Evolutionary conservation across 1,284 basidiomycete species (phyloP).

Genomic region (Ceratobasidium theobromae): DNA sequence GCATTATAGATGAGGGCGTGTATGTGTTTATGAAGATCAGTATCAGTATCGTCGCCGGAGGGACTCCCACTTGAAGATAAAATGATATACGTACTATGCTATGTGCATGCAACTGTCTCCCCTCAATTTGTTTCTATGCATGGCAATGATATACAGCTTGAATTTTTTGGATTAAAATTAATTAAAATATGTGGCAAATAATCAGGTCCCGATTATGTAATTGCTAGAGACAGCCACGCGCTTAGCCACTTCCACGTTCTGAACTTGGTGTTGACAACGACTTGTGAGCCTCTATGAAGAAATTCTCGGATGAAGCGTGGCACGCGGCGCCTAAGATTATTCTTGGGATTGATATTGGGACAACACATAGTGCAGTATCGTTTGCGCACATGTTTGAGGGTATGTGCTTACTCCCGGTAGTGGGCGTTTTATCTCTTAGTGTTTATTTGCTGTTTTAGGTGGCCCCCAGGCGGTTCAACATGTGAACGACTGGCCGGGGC

Average conservation of each 20-base stretch:
- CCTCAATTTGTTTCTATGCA: constrained; percentile 7
- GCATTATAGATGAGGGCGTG: constrained; percentile 61
- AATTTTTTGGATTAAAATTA: not conserved
- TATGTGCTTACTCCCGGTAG: not conserved
- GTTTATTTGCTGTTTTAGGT: not conserved
- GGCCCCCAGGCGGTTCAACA: not conserved
- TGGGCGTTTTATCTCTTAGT: not conserved
- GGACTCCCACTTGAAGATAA: not conserved
- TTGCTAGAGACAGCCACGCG: not conserved
- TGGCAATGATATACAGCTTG: not conserved
- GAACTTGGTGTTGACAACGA: not conserved
- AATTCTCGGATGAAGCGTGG: not conserved
- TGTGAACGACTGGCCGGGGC: constrained; percentile 27
- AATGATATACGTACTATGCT: not conserved
- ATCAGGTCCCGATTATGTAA: not conserved
- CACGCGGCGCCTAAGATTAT: not conserved
- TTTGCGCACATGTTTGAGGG: not conserved
- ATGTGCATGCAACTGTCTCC: not conserved
- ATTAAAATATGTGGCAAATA: not conserved
- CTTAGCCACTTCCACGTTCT: constrained; percentile 1
- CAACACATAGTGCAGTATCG: not conserved
- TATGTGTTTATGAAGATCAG: constrained; percentile 7
- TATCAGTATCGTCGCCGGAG: not conserved
- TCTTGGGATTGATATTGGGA: not conserved
- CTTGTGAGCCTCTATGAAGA: not conserved